A percentile compares a stretch with the other conserved stretches of the same genome.
These are phyloP conservation scores for Diplocarpon rosae DNA, from an alignment of 2,329 filamentous ascomycete genomes.

Conservation along the genomic window DNA sequence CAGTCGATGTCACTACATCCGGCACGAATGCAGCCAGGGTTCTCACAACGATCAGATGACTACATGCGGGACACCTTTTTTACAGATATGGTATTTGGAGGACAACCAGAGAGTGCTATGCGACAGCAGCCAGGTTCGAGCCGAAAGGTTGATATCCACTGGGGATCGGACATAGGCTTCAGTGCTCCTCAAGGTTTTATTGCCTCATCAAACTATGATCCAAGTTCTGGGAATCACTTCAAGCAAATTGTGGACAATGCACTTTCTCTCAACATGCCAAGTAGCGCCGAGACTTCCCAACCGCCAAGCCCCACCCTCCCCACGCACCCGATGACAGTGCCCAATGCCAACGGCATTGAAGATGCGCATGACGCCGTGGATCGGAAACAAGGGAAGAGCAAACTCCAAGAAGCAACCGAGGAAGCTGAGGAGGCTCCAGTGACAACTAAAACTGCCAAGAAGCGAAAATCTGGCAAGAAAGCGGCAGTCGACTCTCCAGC, in stretches of 20 bases:
- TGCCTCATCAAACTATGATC: slow-evolving; percentile 45
- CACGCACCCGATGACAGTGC: slow-evolving; percentile 9
- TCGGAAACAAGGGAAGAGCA: slow-evolving; percentile 45
- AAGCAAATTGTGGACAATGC: slow-evolving; percentile 43
- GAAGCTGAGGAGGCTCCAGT: slow-evolving; percentile 27
- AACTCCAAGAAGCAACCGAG: slow-evolving; percentile 36
- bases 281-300: slow-evolving; percentile 48
- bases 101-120: slow-evolving; percentile 6
- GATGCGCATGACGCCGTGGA: slow-evolving; percentile 33
- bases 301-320: slow-evolving; percentile 40
- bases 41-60: slow-evolving; percentile 12
- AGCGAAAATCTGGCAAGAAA: slow-evolving; percentile 27
- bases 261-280: slow-evolving; percentile 37
- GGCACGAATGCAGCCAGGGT: slow-evolving; percentile 5
- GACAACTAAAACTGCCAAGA: slow-evolving; percentile 27
- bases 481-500: slow-evolving; percentile 17
- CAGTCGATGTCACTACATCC: slow-evolving; percentile 20
- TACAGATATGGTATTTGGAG: slow-evolving; percentile 23
- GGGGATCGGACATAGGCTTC: slow-evolving; percentile 61
- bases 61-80: slow-evolving; percentile 19
- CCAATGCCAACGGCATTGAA: slow-evolving; percentile 12
- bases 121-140: slow-evolving; percentile 11
- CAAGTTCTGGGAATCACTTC: slow-evolving; percentile 44
- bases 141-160: slow-evolving; percentile 39
- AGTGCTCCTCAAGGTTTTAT: slow-evolving; percentile 45